Base-by-base conservation (phyloP, 805 yeast genomes). In the Candida peoriensis region DNA sequence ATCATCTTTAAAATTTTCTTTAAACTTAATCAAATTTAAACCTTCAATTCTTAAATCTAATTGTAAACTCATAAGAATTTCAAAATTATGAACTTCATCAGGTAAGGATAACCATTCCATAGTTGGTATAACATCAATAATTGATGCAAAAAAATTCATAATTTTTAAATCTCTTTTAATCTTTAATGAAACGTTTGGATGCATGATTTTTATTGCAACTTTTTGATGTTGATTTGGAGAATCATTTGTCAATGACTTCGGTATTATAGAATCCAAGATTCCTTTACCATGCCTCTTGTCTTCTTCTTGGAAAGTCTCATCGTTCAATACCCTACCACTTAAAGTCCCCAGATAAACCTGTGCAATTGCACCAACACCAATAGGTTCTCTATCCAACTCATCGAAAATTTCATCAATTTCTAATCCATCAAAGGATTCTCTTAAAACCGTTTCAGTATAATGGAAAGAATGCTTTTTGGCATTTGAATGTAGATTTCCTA, bases 331-430 rank as follows among this genome's bases (percentile, higher is more conserved):
- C 26, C 61, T 60, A 13, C 60, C 52, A 12, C 78, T 72, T 17
- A 86, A 59, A 44, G 76, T 78, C 2, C 84, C 97, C 24, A 74
- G 59, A 59, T 90, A 85, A 3, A 93, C 98, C 59, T 93, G 98
- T 2, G 96, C 98, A 63, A 93, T 93, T 2, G 98, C 96, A 11
- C 98, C 98, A n/a, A 90, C 90, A 1, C 98, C 98, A 6, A 89
- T 62, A 0, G 97, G 97, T 24, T 56, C 66, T 20, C 74, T 78
- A 22, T 74, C 62, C 49, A 93, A 85, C 43, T 81, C 86, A 20
- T 80, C 88, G 57, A 90, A 93, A 6, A 88, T 74, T 23, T 85
- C 86, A 12, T 82, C 84, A 42, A 72, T 17, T 8, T 66, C 60
- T 48, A 66, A 50, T 18, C 73, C 74, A 13, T 63, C 60, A 44